These are phyloP conservation scores for Limnanthes douglasii DNA, from an alignment of 345 rosid genomes.

Conservation along the genomic window DNA sequence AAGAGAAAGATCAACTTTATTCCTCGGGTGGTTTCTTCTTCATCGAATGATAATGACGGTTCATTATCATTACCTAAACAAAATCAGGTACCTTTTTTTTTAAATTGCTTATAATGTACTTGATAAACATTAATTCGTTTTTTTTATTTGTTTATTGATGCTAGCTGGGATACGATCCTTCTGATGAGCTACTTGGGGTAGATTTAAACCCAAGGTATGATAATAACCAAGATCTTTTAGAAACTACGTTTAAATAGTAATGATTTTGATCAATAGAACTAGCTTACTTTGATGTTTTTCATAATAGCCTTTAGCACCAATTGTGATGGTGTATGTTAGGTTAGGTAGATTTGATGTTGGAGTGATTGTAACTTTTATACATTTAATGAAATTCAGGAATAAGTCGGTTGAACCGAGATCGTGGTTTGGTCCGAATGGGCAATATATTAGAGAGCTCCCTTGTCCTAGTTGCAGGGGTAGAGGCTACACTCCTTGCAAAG, in stretches of 20 bases:
- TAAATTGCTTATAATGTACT: neutral
- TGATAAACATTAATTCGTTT: neutral
- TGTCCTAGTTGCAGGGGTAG: slow-evolving; percentile 92
- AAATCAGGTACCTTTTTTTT: slow-evolving; percentile 18
- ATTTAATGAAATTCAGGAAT: slow-evolving; percentile 24
- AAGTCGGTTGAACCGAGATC: slow-evolving; percentile 43
- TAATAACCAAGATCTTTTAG: neutral
- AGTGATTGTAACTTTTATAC: too few species aligned
- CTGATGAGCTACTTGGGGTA: slow-evolving; percentile 55
- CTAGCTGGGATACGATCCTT: slow-evolving; percentile 66
- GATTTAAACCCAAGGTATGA: slow-evolving; percentile 45
- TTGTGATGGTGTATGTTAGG: neutral
- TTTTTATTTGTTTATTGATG: neutral
- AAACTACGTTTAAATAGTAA: neutral
- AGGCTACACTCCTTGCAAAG: slow-evolving; percentile 80
- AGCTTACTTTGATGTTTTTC: neutral
- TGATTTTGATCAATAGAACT: neutral
- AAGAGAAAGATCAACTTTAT: slow-evolving; percentile 15
- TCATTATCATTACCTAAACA: slow-evolving; percentile 22
- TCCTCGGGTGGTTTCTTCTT: slow-evolving; percentile 21
- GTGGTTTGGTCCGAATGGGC: slow-evolving; percentile 96
- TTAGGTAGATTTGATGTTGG: slow-evolving; percentile 4
- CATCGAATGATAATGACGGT: slow-evolving; percentile 21
- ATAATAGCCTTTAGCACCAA: neutral
- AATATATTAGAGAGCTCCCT: slow-evolving; percentile 84